Evolutionary conservation across 495 filamentous ascomycete genomes (phyloP).

Genomic region (Xylaria telfairii): DNA sequence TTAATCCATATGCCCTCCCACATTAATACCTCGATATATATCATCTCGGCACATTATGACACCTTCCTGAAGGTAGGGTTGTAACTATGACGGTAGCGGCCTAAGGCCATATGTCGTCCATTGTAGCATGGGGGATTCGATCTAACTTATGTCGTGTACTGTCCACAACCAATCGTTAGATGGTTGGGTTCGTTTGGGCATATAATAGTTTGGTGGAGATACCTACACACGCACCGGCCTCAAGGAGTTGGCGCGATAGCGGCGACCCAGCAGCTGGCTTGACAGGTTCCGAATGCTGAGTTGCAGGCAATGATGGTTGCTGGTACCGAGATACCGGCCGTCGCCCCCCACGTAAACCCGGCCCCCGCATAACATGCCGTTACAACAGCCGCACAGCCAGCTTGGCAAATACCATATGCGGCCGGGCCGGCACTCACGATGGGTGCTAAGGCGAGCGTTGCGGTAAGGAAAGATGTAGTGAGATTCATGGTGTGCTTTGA

Average conservation of each 20-base stretch:
- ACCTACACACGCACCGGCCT: background rate
- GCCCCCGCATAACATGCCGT: conserved; percentile 61
- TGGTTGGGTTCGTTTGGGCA: no score
- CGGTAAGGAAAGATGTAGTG: conserved; percentile 9
- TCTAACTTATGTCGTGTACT: background rate
- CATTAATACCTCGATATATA: no score
- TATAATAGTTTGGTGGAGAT: background rate
- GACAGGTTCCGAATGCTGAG: conserved; percentile 54
- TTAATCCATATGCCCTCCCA: background rate
- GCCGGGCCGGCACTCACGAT: conserved; percentile 41
- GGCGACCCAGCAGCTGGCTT: conserved; percentile 51
- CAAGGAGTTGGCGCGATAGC: conserved; percentile 18
- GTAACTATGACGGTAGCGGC: background rate
- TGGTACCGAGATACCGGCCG: conserved; percentile 44
- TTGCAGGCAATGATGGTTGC: conserved; percentile 55
- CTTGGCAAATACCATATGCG: conserved; percentile 57
- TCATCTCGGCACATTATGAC: background rate
- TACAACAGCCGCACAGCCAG: conserved; percentile 55
- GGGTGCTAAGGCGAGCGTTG: conserved; percentile 5
- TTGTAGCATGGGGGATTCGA: background rate
- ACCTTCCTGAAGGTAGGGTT: background rate
- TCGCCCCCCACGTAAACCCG: conserved; percentile 55
- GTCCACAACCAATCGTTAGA: background rate
- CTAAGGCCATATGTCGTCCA: background rate
- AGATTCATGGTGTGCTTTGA: conserved; percentile 21